Evolutionary conservation across 2,329 filamentous ascomycete genomes (phyloP).

Genomic region (Diaporthe citrichinensis): DNA sequence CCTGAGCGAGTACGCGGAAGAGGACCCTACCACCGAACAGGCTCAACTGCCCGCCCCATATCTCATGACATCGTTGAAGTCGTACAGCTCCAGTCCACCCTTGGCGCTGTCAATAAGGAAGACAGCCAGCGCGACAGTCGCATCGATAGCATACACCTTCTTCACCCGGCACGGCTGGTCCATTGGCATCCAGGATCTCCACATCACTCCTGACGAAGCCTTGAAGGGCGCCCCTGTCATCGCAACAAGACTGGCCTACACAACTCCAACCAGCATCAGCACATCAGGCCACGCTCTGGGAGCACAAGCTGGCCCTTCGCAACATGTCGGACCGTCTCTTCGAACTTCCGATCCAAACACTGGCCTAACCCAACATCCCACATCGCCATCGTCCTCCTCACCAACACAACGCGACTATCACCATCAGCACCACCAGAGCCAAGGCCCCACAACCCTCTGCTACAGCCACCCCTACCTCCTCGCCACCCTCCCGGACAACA

Average conservation of each 20-base stretch:
- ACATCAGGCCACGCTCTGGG: not conserved
- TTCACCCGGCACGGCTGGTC: conserved; percentile 87
- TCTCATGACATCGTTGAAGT: conserved; percentile 83
- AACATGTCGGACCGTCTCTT: conserved; percentile 22
- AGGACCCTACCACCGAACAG: not conserved
- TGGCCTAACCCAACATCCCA: not conserved
- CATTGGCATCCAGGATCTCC: conserved; percentile 91
- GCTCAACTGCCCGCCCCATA: conserved; percentile 57
- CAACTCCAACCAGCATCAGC: conserved; percentile 48
- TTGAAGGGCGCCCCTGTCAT: conserved; percentile 49
- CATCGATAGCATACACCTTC: conserved; percentile 89
- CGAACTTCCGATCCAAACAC: not conserved
- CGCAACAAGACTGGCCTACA: conserved; percentile 58
- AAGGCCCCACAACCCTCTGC: conserved; percentile 74
- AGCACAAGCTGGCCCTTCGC: not conserved
- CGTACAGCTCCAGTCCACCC: conserved; percentile 83
- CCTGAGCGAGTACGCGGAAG: not conserved
- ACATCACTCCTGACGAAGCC: conserved; percentile 59
- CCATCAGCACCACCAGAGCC: conserved; percentile 33
- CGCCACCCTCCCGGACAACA: conserved; percentile 88
- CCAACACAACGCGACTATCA: not conserved
- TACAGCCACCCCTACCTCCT: conserved; percentile 89
- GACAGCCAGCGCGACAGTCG: conserved; percentile 74
- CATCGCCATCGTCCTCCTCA: not conserved
- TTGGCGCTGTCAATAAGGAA: conserved; percentile 86